phyloP scores from a whole-genome alignment of 2,329 filamentous ascomycete genomes.

The Claviceps arundinis region DNA sequence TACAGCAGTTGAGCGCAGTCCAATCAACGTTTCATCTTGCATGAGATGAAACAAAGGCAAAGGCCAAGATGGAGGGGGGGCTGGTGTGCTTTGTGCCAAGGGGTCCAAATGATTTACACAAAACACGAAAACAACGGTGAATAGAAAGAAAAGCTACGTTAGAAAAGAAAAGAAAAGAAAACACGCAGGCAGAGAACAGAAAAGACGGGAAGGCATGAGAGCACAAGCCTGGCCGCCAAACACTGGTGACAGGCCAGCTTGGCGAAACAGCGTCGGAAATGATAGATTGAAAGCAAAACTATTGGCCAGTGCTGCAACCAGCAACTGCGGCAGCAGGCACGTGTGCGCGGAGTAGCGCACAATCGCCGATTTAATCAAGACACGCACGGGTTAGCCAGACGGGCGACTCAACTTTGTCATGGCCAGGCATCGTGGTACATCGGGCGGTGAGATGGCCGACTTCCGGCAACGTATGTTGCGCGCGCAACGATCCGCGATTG shows the following conservation, averaged over 20 bases:
- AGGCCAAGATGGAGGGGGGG: not conserved
- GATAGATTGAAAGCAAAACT: not conserved
- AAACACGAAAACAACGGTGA: not conserved
- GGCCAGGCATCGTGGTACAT: not conserved
- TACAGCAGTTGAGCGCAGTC: not conserved
- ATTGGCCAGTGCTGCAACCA: slow-evolving; percentile 4
- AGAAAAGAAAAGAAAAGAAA: not conserved
- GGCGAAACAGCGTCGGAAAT: not conserved
- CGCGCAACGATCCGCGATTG: not conserved
- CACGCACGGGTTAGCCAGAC: no score
- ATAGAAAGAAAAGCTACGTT: not conserved
- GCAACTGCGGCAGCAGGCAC: not conserved
- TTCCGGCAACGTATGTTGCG: not conserved
- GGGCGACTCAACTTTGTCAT: not conserved
- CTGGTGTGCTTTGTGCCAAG: not conserved
- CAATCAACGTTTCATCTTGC: not conserved
- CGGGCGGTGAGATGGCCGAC: not conserved
- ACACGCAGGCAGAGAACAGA: not conserved
- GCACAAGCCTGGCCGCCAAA: not conserved
- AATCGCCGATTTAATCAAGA: no score
- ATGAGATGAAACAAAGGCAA: not conserved
- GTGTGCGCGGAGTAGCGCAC: slow-evolving; percentile 1
- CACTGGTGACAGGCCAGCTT: not conserved
- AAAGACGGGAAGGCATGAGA: not conserved
- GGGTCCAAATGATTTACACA: not conserved